A percentile compares a stretch with the other conserved stretches of the same genome.
Conservation (phyloP, 148 eudicot genomes). For the Fagopyrum tataricum region DNA sequence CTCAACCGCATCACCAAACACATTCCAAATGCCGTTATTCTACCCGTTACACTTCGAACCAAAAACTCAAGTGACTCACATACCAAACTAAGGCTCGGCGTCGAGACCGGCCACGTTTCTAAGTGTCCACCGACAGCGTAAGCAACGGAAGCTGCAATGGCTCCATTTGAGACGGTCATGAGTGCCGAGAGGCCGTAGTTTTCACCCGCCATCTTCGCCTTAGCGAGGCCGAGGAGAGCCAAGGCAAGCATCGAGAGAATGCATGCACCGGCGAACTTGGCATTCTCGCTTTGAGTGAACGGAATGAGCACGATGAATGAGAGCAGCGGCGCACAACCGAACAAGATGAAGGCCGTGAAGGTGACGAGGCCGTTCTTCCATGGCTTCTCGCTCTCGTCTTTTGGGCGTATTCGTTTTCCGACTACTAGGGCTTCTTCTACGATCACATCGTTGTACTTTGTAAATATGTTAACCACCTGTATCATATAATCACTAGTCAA, state of each 20-base stretch:
- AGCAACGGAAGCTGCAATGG: constrained; percentile 50
- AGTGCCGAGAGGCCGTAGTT: constrained; percentile 26
- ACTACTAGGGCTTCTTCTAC: constrained; percentile 48
- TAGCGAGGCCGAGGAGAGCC: constrained; percentile 43
- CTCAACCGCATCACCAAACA: no score
- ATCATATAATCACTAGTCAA: neutral
- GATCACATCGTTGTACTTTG: constrained; percentile 50
- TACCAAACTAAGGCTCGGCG: neutral
- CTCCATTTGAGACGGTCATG: constrained; percentile 41
- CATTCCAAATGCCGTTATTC: no score
- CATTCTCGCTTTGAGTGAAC: constrained; percentile 39
- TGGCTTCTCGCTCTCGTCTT: constrained; percentile 41
- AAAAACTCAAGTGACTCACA: no score
- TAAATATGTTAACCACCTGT: constrained; percentile 54
- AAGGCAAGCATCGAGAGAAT: constrained; percentile 53
- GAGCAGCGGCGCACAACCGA: constrained; percentile 55
- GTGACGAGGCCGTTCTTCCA: constrained; percentile 72
- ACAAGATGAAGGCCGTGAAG: constrained; percentile 42
- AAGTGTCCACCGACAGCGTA: constrained; percentile 55
- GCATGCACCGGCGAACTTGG: constrained; percentile 56
- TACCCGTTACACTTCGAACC: no score
- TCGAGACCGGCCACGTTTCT: constrained; percentile 67
- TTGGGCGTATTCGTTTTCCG: constrained; percentile 35
- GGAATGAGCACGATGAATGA: constrained; percentile 69
- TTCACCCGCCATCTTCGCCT: constrained; percentile 54